Percentiles rank a stretch among this genome's conserved stretches.
phyloP scores from a whole-genome alignment of 208 protist species.

The Leishmania braziliensis region DNA sequence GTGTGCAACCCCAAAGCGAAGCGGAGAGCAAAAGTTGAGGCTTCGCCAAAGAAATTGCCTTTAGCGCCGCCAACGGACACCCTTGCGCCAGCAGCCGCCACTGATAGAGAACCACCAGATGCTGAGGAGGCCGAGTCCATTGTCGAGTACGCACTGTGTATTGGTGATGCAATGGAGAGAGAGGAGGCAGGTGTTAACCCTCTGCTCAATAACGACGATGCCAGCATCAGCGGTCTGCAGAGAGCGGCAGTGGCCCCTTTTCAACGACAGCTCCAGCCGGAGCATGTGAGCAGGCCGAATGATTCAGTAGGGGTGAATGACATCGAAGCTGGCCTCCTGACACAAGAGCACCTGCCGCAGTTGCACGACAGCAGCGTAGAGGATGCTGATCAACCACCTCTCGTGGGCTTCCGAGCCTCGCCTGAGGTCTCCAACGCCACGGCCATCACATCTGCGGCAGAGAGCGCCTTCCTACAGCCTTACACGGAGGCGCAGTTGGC shows the following conservation, averaged over 20 bases:
- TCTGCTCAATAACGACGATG: neutral
- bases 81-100: neutral
- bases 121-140: constrained; percentile 6
- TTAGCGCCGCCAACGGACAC: neutral
- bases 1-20: neutral
- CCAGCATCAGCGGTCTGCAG: constrained; percentile 7
- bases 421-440: constrained; percentile 7
- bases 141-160: constrained; percentile 27
- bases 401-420: neutral
- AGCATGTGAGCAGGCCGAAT: neutral
- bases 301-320: neutral
- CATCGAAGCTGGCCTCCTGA: neutral
- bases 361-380: constrained; percentile 1
- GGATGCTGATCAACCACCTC: neutral
- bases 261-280: neutral
- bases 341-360: neutral
- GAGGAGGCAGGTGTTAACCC: constrained; percentile 3
- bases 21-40: neutral
- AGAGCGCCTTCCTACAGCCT: constrained; percentile 12
- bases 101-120: neutral
- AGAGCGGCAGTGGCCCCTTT: neutral
- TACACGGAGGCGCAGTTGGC: constrained; percentile 19
- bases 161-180: neutral
- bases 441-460: constrained; percentile 9
- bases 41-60: neutral